Evolutionary conservation across 176 grass and related monocot species (phyloP).

Genomic region (Poa annua): DNA sequence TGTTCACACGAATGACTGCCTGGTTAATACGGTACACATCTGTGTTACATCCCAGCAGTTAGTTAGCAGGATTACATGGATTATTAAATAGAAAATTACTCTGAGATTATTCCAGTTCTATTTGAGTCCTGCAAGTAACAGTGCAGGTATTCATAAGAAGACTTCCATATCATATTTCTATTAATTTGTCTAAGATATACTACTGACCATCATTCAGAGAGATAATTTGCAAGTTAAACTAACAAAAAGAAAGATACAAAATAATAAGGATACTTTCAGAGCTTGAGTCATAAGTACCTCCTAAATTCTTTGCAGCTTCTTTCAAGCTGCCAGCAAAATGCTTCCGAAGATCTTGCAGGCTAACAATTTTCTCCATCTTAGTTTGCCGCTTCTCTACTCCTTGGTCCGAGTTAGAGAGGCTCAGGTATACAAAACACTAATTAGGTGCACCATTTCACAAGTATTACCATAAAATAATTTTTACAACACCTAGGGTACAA

Average conservation of each 20-base stretch:
- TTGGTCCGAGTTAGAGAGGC: constrained; percentile 49
- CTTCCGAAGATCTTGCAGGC: constrained; percentile 79
- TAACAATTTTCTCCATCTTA: constrained; percentile 80
- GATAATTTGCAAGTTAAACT: constrained; percentile 3
- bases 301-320: constrained; percentile 95
- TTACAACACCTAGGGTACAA: too few relatives aligned
- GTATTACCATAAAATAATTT: too few relatives aligned
- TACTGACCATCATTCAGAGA: not conserved
- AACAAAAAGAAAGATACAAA: not conserved
- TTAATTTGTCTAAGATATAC: not conserved
- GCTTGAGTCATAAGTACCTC: constrained; percentile 58
- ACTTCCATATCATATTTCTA: not conserved
- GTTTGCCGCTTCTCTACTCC: constrained; percentile 67
- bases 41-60: not conserved
- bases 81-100: not conserved
- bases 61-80: not conserved
- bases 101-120: not conserved
- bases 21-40: not conserved
- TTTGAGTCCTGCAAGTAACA: not conserved
- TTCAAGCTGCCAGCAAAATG: constrained; percentile 98
- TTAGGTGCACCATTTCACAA: too few relatives aligned
- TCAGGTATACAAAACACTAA: too few relatives aligned
- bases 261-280: not conserved
- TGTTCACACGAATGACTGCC: not conserved
- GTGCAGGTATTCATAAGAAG: not conserved